Percentiles rank a stretch among this genome's conserved stretches.
Evolutionary conservation across 257 asterid species (phyloP).

Genomic region (Ilex aquifolium): DNA sequence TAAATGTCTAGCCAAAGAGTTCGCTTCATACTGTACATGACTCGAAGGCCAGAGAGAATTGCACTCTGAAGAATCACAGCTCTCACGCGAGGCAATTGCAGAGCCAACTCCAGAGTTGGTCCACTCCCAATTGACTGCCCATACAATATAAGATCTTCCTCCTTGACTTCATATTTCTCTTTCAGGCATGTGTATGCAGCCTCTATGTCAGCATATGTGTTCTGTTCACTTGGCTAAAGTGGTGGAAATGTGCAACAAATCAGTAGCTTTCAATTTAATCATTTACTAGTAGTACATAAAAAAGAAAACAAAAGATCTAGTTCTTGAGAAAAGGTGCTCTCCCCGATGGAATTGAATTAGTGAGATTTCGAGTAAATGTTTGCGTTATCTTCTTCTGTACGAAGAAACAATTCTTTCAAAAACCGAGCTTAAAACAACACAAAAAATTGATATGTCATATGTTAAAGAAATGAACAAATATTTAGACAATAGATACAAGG

Average conservation of each 20-base stretch:
- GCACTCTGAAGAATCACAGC: conserved; percentile 19
- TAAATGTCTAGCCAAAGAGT: conserved; percentile 15
- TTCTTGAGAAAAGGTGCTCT: no score
- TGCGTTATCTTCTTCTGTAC: no score
- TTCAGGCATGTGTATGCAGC: conserved; percentile 15
- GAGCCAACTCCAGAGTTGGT: conserved; percentile 16
- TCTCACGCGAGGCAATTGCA: conserved; percentile 8
- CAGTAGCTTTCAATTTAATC: not conserved
- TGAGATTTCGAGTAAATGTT: no score
- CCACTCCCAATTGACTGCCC: conserved; percentile 21
- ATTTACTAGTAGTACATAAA: not conserved
- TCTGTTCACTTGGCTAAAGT: conserved; percentile 15
- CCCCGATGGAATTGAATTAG: no score
- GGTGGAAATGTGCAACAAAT: not conserved
- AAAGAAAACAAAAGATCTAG: not conserved
- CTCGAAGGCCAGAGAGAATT: conserved; percentile 16
- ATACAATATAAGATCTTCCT: conserved; percentile 14
- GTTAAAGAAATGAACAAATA: no score
- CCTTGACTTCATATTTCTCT: conserved; percentile 13
- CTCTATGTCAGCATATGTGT: conserved; percentile 19
- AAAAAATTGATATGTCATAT: no score
- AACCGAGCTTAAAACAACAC: no score
- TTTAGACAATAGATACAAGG: no score
- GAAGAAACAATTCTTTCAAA: no score
- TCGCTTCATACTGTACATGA: conserved; percentile 11